Percentiles rank a stretch among this genome's conserved stretches.
Evolutionary conservation across 1,139 yeast genomes (phyloP).

Genomic region (Candida gigantensis): DNA sequence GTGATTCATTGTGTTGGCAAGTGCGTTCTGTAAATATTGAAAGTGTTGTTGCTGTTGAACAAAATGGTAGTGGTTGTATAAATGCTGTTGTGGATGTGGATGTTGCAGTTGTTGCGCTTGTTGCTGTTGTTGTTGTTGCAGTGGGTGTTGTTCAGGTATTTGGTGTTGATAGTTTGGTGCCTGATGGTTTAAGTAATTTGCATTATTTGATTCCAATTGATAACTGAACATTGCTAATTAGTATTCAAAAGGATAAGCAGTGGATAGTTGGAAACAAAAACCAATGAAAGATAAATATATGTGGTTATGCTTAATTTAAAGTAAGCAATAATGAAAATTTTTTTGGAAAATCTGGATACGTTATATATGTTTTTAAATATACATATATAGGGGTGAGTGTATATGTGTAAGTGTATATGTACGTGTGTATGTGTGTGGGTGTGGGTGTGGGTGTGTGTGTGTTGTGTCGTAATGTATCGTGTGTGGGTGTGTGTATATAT

Average conservation of each 20-base stretch:
- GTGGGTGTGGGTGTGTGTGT: too few relatives aligned
- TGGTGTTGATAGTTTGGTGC: neutral
- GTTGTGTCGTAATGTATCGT: too few relatives aligned
- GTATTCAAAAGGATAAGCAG: neutral
- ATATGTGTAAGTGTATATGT: neutral
- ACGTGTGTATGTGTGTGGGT: too few relatives aligned
- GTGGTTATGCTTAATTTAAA: too few relatives aligned
- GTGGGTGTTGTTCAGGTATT: neutral
- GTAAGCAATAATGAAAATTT: too few relatives aligned
- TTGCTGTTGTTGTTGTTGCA: neutral
- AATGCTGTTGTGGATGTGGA: neutral
- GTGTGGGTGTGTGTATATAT: too few relatives aligned
- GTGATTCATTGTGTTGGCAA: constrained; percentile 5
- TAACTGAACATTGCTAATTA: neutral
- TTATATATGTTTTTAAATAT: too few relatives aligned
- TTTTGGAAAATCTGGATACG: too few relatives aligned
- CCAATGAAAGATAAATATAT: too few relatives aligned
- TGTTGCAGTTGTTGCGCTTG: neutral
- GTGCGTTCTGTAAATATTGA: constrained; percentile 8
- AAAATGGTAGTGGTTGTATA: constrained; percentile 5
- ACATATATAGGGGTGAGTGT: neutral
- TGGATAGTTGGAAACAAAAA: neutral
- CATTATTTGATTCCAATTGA: neutral
- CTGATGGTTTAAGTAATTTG: neutral
- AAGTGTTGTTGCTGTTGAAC: constrained; percentile 8